Evolutionary conservation across 352 stramenopile species (phyloP).

Genomic region (Synura sp.): DNA sequence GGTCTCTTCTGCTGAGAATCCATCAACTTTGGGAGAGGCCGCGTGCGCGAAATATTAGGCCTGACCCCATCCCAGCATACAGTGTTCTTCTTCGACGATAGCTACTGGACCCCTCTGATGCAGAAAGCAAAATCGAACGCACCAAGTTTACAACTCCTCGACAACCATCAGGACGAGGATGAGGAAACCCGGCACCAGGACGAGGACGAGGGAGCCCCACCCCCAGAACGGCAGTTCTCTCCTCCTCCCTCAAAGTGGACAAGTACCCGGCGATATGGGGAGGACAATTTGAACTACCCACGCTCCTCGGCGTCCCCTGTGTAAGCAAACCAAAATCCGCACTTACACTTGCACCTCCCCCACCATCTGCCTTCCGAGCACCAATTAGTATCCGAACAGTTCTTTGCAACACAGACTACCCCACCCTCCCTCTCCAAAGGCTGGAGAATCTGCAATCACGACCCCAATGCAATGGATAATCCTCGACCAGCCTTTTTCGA

Average conservation of each 20-base stretch:
- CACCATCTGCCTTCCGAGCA: slow-evolving; percentile 7
- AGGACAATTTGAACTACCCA: slow-evolving; percentile 22
- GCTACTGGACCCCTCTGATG: background rate
- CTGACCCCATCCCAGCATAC: slow-evolving; percentile 21
- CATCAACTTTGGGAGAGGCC: slow-evolving; percentile 8
- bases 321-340: slow-evolving; percentile 11
- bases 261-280: slow-evolving; percentile 7
- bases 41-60: slow-evolving; percentile 24
- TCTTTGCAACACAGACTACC: slow-evolving; percentile 1
- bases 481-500: slow-evolving; percentile 14
- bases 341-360: slow-evolving; percentile 9
- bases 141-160: background rate
- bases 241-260: slow-evolving; percentile 17
- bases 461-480: slow-evolving; percentile 21
- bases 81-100: slow-evolving; percentile 6
- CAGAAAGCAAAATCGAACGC: background rate
- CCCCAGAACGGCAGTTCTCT: slow-evolving; percentile 2
- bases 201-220: slow-evolving; percentile 15
- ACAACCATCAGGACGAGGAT: slow-evolving; percentile 5
- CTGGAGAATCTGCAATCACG: background rate
- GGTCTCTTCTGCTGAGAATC: slow-evolving; percentile 16
- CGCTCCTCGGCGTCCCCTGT: background rate
- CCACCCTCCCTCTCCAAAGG: background rate
- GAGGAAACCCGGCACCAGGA: background rate
- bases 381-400: background rate